Evolutionary conservation across 805 yeast species (phyloP).

Genomic region (Schwanniomyces vanrijiae): DNA sequence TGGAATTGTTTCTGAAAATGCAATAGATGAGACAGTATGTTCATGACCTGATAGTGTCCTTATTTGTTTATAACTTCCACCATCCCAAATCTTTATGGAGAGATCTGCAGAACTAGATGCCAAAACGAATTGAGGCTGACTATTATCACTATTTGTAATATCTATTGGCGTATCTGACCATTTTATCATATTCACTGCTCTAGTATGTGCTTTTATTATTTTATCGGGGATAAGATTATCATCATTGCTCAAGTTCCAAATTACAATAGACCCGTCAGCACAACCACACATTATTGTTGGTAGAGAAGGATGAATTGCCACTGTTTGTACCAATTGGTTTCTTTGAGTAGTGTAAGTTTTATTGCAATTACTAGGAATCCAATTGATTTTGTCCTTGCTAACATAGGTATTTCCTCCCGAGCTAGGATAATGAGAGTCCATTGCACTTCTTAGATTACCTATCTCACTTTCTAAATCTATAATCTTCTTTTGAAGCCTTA

Average conservation of each 20-base stretch:
- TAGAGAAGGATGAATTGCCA: conserved; percentile 73
- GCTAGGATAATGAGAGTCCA: conserved; percentile 28
- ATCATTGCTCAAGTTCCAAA: conserved; percentile 68
- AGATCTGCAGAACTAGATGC: conserved; percentile 56
- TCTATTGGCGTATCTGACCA: conserved; percentile 49
- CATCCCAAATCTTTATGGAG: conserved; percentile 71
- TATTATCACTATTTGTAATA: conserved; percentile 18
- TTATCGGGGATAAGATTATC: conserved; percentile 57
- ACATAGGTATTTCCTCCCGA: conserved; percentile 4
- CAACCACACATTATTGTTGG: conserved; percentile 66
- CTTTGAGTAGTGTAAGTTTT: conserved; percentile 51
- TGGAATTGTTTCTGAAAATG: conserved; percentile 49
- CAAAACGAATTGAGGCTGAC: conserved; percentile 24
- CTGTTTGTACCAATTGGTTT: conserved; percentile 56
- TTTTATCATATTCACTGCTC: conserved; percentile 56
- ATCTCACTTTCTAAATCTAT: conserved; percentile 67
- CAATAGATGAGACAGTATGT: conserved; percentile 71
- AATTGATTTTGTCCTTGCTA: conserved; percentile 39
- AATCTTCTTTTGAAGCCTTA: conserved; percentile 72
- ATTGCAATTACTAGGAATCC: conserved; percentile 60
- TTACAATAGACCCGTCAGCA: conserved; percentile 67
- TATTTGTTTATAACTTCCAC: conserved; percentile 48
- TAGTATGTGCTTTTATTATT: conserved; percentile 73
- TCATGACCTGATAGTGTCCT: conserved; percentile 82
- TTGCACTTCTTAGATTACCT: conserved; percentile 45